Conservation (phyloP, 2,329 filamentous ascomycete species). For the Metarhizium anisopliae region DNA sequence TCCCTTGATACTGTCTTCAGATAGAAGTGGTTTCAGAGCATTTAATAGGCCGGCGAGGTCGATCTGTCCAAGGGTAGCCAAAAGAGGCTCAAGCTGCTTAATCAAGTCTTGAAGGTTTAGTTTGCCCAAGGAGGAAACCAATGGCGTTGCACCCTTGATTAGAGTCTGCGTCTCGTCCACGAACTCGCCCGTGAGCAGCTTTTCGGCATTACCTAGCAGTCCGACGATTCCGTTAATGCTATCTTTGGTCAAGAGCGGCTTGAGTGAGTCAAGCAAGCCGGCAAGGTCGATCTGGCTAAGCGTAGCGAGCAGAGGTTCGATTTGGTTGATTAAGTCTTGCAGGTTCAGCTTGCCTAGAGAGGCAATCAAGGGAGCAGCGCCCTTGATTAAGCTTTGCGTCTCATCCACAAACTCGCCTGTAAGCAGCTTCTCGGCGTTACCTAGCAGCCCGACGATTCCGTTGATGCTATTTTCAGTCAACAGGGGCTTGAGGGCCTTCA, state of each 20-base stretch:
- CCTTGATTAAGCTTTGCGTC: constrained; percentile 10
- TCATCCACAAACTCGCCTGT: constrained; percentile 18
- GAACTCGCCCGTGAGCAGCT: constrained; percentile 21
- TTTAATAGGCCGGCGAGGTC: constrained; percentile 21
- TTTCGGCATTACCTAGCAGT: constrained; percentile 23
- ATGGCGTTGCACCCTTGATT: constrained; percentile 21
- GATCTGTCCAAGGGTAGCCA: constrained; percentile 21
- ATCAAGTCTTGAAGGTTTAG: constrained; percentile 18
- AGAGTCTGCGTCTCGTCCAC: constrained; percentile 23
- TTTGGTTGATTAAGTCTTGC: constrained; percentile 17
- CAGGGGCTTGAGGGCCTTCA: constrained; percentile 17
- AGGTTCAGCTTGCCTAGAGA: constrained; percentile 14
- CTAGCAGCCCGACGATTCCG: constrained; percentile 23
- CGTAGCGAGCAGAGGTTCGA: constrained; percentile 13
- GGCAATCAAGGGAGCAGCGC: constrained; percentile 1
- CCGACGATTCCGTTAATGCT: constrained; percentile 22
- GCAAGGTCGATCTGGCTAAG: constrained; percentile 7
- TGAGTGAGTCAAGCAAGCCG: constrained; percentile 15
- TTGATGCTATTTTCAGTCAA: constrained; percentile 19
- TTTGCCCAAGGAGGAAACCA: constrained; percentile 14
- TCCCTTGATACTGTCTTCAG: constrained; percentile 18
- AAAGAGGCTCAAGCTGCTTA: constrained; percentile 19
- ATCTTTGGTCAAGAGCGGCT: constrained; percentile 21
- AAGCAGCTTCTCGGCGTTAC: constrained; percentile 18
- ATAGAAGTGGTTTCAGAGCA: constrained; percentile 18